Base-by-base conservation (phyloP, 2,329 filamentous ascomycete species). In the Sarocladiaceae sp. region DNA sequence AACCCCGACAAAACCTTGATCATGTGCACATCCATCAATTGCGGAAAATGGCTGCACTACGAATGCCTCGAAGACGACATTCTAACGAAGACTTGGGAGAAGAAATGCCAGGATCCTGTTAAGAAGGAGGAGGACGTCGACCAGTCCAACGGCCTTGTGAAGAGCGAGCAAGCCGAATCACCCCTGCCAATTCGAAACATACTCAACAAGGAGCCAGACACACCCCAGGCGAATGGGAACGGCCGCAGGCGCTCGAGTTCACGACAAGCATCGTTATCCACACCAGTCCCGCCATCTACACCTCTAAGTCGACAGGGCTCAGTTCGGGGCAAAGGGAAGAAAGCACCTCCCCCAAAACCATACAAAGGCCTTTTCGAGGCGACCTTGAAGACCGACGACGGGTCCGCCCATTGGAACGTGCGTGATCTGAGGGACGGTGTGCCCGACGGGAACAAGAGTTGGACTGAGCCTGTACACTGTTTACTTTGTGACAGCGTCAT, bases 21-120 rank as follows among this genome's bases (percentile, higher is more conserved):
- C 40, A 74, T 76, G 45, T 84, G 80, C 59, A 72, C 70, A 9
- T 72, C 71, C 47, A 54, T 68, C 11, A 55, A 60, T 2, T 84
- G 80, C 56, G 70, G 69, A 43, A 72, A 69, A 44, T 83, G 80
- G 80, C 70, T 83, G 47, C 80, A 84, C 52, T 70, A 78, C 45
- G 73, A 80, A 35, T 84, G 80, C 52, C 64, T 84, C n/a, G 64
- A 70, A 24, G 70, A 79, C 51, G 72, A 77, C 12, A 67, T 73
- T 3, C 65, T 82, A 11, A 60, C 66, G 40, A 43, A 21, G n/a
- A 33, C 26, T 3, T 32, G 31, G 40, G 40, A 43, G 40, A 43
- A 10, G 27, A 43, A 21, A 18, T 18, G 16, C 13, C 13, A 46
- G 21, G 44, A 41, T 7, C 42, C 45, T 5, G 33, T 35, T 31